Evolutionary conservation across 352 stramenopile species (phyloP), one percentile per base, ranked within the genome.

Genomic region (Phytophthora litchii): DNA sequence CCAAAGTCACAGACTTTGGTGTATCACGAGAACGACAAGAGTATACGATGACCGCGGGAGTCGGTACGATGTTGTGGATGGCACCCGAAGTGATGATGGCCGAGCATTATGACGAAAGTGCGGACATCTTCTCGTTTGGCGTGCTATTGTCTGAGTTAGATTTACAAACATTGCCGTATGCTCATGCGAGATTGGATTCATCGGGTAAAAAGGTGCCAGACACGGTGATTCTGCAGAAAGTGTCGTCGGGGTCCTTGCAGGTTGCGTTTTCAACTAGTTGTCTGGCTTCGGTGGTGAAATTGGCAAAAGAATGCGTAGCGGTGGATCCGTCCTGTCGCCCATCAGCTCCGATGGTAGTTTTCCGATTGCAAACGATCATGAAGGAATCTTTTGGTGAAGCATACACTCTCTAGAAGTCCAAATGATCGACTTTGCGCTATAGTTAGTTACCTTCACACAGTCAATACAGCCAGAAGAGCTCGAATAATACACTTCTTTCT

Each of bases 1-100:
- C 74, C 17, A 84, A 80, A 53, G 20, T 83, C 25, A 71, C 68
- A 1, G 70, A 79, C 46, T 80, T 83, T 41, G 74, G 74, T 3
- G 60, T 65, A 7, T 69, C 67, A 0, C 32, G 67, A 4, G 51
- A 64, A 16, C 25, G 54, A 16, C 42, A 54, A 46, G 44, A 37
- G 13, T 45, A 72, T 31, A 83, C 67, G 0, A 77, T 77, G 71
- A 76, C 67, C 1, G 54, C 51, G 1, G 67, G 40, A 2, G 56
- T 76, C 10, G 70, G 67, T 1, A 67, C 70, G n/a, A 60, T 44
- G 36, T 19, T 74, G 14, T 78, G 70, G 66, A 78, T 74, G 65
- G 69, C 69, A 10, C 70, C 70, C 3, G 70, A 78, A 41, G 60
- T 79, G 4, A 67, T 79, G 58, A 43, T 67, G 50, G 67, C 67